Evolutionary conservation across 169 alveolate genomes (phyloP).

Genomic region (Plasmodium yoelii): DNA sequence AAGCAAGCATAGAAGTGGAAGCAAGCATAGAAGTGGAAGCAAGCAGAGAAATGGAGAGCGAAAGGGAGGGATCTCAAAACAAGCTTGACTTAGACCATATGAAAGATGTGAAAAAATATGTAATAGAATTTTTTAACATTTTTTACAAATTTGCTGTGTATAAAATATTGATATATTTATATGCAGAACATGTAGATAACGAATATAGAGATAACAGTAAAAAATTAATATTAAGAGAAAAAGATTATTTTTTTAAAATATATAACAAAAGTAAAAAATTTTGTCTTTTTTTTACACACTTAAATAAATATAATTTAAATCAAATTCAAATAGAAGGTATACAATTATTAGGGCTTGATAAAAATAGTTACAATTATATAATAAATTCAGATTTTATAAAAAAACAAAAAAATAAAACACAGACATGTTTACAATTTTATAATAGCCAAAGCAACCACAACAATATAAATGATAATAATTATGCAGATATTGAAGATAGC

Average conservation of each 20-base stretch:
- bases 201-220: constrained; percentile 32
- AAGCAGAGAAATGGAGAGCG: not conserved
- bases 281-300: not conserved
- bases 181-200: constrained; percentile 44
- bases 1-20: not conserved
- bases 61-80: not conserved
- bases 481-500: not conserved
- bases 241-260: constrained; percentile 34
- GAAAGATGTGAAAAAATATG: not conserved
- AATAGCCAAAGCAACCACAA: too few relatives aligned
- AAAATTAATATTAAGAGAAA: constrained; percentile 2
- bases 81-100: not conserved
- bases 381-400: constrained; percentile 34
- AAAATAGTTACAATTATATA: constrained; percentile 36
- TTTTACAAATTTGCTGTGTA: constrained; percentile 23
- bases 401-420: not conserved
- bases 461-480: too few relatives aligned
- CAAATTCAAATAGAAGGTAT: constrained; percentile 51
- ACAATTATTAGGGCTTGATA: constrained; percentile 27
- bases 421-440: not conserved
- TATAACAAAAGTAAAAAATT: constrained; percentile 29
- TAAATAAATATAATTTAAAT: constrained; percentile 4
- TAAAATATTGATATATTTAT: constrained; percentile 22
- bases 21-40: not conserved
- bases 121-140: not conserved